phyloP scores from a whole-genome alignment of 352 stramenopile genomes.

The Phytophthora pinifolia region DNA sequence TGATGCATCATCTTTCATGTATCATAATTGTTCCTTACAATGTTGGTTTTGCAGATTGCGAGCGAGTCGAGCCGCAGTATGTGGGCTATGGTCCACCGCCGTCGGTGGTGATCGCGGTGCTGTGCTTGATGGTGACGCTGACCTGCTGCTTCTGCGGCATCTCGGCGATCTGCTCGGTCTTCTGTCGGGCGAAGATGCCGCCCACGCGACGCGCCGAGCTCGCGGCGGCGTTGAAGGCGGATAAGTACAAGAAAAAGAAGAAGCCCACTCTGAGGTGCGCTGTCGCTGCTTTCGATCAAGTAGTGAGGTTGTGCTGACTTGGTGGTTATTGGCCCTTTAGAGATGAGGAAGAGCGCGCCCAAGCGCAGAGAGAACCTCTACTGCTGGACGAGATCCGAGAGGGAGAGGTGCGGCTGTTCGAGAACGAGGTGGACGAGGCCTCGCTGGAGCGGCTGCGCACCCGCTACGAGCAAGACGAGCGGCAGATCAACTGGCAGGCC shows the following conservation, averaged over 20 bases:
- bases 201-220: constrained; percentile 23
- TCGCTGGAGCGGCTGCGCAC: constrained; percentile 53
- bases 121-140: constrained; percentile 80
- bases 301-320: constrained; percentile 3
- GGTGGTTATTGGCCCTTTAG: constrained; percentile 6
- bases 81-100: constrained; percentile 81
- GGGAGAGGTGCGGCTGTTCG: constrained; percentile 53
- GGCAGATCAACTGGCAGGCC: constrained; percentile 47
- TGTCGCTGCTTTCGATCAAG: neutral
- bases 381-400: constrained; percentile 48
- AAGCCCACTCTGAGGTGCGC: constrained; percentile 25
- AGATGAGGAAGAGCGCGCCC: constrained; percentile 36
- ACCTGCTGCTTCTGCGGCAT: constrained; percentile 82
- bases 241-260: constrained; percentile 31
- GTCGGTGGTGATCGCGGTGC: constrained; percentile 81
- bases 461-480: constrained; percentile 46
- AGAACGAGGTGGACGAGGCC: constrained; percentile 57
- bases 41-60: constrained; percentile 59
- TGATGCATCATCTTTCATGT: no score
- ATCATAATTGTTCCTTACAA: neutral
- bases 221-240: constrained; percentile 19
- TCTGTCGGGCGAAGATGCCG: constrained; percentile 37
- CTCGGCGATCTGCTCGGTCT: constrained; percentile 76
- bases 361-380: constrained; percentile 54
- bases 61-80: constrained; percentile 67